Evolutionary conservation across 306 rosid genomes (phyloP), one percentile per base, ranked within the genome.

Genomic region (Lathyrus tuberosus): DNA sequence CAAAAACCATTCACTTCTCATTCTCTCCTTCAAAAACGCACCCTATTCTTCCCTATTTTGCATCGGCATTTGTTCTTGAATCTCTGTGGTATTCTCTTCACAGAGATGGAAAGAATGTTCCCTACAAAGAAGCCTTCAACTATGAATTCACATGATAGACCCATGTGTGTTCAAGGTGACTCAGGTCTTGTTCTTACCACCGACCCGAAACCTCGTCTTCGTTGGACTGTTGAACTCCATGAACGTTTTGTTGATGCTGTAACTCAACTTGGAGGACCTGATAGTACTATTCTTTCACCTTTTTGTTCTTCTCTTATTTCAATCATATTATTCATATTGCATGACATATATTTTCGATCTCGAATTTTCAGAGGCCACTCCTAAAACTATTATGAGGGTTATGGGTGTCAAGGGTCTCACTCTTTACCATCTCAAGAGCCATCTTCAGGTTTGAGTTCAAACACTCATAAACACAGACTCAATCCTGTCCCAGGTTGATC

Each of bases 331-430:
- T 57, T 14, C 6, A 10, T 13, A 13, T 17, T 49, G 22, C 2
- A 49, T 42, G 47, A 42, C 18, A 8, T 17, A 9, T 13, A 46
- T 51, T 51, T 51, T 51, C 4, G 3, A 20, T 57, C 63, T 57
- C 46, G 20, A 48, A 43, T 78, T 73, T 69, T 62, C 76, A 95
- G 99, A 95, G 85, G 99, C 99, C 4, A 95, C 99, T 20, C 99
- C 99, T 1, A 95, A 95, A 82, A 91, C 99, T 33, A 95, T 95
- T 81, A 95, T 95, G 99, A 89, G 99, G 80, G 99, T 91, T 35
- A 95, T 95, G 99, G 95, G 99, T 67, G 99, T 95, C 79, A 95
- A 95, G 86, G 99, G 99, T 73, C 97, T 95, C 17, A 95, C 99
- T 67, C 97, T 95, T 84, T 95, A 95, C 91, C 99, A 95, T 84